phyloP scores from a whole-genome alignment of 1,284 basidiomycete genomes.

The Neonothopanus nambi region DNA sequence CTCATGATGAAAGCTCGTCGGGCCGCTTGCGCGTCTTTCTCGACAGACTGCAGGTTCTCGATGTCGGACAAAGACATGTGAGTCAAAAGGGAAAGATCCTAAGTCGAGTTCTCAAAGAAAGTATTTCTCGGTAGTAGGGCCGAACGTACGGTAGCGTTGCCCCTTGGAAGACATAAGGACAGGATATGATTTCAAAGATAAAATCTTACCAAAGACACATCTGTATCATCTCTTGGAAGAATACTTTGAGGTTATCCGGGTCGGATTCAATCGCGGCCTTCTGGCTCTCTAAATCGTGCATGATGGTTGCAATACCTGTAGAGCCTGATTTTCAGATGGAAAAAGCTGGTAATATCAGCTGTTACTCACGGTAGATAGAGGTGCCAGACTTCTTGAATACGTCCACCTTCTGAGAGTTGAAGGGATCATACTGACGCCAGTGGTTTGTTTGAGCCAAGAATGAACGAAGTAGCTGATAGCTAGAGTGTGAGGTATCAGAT shows the following conservation, averaged over 20 bases:
- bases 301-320: conserved; percentile 67
- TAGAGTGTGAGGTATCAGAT: conserved; percentile 29
- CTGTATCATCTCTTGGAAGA: conserved; percentile 86
- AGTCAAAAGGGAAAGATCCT: conserved; percentile 85
- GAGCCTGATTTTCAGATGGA: background rate
- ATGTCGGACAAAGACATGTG: conserved; percentile 82
- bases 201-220: conserved; percentile 77
- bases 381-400: conserved; percentile 82
- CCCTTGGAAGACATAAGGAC: conserved; percentile 44
- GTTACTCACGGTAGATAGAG: conserved; percentile 70
- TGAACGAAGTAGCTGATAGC: conserved; percentile 83
- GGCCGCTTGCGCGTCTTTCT: conserved; percentile 72
- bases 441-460: conserved; percentile 71
- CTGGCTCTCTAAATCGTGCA: conserved; percentile 61
- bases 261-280: conserved; percentile 46
- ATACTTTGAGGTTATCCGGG: conserved; percentile 53
- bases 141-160: conserved; percentile 70
- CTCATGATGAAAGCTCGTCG: conserved; percentile 79
- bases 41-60: conserved; percentile 80
- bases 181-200: background rate
- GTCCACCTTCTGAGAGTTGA: conserved; percentile 77
- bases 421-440: conserved; percentile 87
- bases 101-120: background rate
- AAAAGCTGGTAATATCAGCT: conserved; percentile 13
- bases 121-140: background rate